Conservation (phyloP, 1,284 basidiomycete genomes). For the Ustilago lituana region DNA sequence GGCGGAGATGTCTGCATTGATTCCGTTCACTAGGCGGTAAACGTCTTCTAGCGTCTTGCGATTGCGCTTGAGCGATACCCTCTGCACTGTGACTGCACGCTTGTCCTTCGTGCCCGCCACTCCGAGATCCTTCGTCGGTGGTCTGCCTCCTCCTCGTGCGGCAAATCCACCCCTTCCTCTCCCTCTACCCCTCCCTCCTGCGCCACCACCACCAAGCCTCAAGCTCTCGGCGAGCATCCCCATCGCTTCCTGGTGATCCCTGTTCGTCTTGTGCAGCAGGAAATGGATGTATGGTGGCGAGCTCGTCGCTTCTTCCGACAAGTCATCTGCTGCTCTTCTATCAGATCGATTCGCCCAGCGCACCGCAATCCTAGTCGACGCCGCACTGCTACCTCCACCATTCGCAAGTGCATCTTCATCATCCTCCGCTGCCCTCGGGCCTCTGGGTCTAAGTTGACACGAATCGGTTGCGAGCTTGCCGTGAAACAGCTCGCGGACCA, state of each 20-base stretch:
- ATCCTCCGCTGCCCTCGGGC: constrained; percentile 14
- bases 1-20: constrained; percentile 51
- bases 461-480: constrained; percentile 83
- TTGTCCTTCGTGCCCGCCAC: constrained; percentile 99
- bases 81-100: constrained; percentile 92
- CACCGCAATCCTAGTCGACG: constrained; percentile 74
- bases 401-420: constrained; percentile 43
- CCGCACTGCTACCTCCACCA: constrained; percentile 1
- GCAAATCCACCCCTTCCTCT: constrained; percentile 33
- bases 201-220: constrained; percentile 37
- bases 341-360: constrained; percentile 73
- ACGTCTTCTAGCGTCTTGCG: constrained; percentile 83
- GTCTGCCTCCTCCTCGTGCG: constrained; percentile 23
- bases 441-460: constrained; percentile 58
- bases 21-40: constrained; percentile 73
- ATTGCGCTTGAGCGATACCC: constrained; percentile 83
- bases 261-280: constrained; percentile 94
- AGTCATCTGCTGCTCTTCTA: constrained; percentile 66
- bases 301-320: constrained; percentile 69
- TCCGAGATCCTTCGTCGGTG: constrained; percentile 73
- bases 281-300: constrained; percentile 88
- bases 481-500: constrained; percentile 80
- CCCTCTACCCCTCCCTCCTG: constrained; percentile 29
- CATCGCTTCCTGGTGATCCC: constrained; percentile 95
- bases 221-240: constrained; percentile 75